Evolutionary conservation across 495 filamentous ascomycete species (phyloP), one percentile per base, ranked within the genome.

Genomic region (Penicillium nucicola): DNA sequence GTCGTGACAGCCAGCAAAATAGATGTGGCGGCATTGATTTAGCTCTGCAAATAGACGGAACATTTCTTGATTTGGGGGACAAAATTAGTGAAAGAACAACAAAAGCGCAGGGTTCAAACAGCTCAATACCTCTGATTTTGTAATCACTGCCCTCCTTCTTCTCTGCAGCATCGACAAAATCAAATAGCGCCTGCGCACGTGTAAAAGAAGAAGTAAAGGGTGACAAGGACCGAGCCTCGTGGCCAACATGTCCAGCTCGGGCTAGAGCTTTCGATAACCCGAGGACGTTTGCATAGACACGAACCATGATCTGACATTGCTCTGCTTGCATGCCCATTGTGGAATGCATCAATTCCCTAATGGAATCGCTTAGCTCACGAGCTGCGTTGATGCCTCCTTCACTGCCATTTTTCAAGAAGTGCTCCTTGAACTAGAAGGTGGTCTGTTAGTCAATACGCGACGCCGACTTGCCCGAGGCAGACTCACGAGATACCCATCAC

Each of bases 1-100:
- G 50, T 88, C 82, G 46, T 86, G 82, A 52, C 83, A 86, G 31
- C 76, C 78, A 7, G 80, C 84, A 45, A 84, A 83, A 56, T 81
- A 80, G 31, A 88, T 81, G 63, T 87, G 83, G 44, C 79, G 82
- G 71, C 84, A 88, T 55, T 85, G 79, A 40, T 75, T 67, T 45
- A 82, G 81, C 20, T 84, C 73, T 5, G 67, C 75, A 56, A 81
- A 84, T 4, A 84, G 56, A 2, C 76, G 74, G 42, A 87, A 76
- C 50, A 79, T 71, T 62, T 77, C 82, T 82, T 45, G 5, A 48
- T 25, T 2, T 17, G 14, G 7, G 20, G 48, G 55, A 5, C 54
- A 18, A 12, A 7, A 48, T 50, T 41, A 42, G 45, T 36, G 30
- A 1, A 28, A n/a, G 6, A 12, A 14, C 33, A 32, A 9, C 6